Base-by-base conservation (phyloP, 2,329 filamentous ascomycete species). In the Trichoderma lentiforme region DNA sequence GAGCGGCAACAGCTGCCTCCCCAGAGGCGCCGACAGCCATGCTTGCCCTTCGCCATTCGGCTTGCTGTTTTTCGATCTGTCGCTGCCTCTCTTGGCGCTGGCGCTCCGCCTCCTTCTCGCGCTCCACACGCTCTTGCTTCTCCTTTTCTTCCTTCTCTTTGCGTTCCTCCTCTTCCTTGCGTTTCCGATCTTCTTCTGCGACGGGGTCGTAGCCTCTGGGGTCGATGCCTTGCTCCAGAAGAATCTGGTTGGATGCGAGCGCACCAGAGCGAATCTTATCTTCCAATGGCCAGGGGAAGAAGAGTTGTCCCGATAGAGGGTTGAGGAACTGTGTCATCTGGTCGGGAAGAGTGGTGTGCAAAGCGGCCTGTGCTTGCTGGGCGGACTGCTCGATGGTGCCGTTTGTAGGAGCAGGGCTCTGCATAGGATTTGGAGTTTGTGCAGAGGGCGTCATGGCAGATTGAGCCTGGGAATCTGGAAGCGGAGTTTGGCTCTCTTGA, bases 281-380 rank as follows among this genome's bases (percentile, higher is more conserved):
- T 74, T 93, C 90, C 32, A 84, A 85, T 0, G 93, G 93, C 93
- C 93, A 97, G 1, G 93, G 93, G 61, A 90, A 86, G 82, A 94
- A 97, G n/a, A 84, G 78, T 47, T 86, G 83, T 11, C 87, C 85
- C 9, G 85, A 85, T 21, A 86, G 80, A 0, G 89, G 87, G 76
- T 92, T 90, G 60, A 89, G 79, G 74, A 84, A 85, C 68, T 83
- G 82, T 66, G 81, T 82, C 72, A 88, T 81, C 67, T 83, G 80
- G 36, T 85, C 82, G 1, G 88, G 88, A 1, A 90, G 83, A 5
- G 79, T 82, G 1, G 84, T 85, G 65, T 77, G 78, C 39, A 78
- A 76, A 1, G 79, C 79, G 1, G 77, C 72, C 1, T 77, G 73
- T 2, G 79, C 80, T 51, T 81, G 81, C 73, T 80, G 82, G 21